Conservation (phyloP, 2,329 filamentous ascomycete species). For the Colletotrichum cuscutae region DNA sequence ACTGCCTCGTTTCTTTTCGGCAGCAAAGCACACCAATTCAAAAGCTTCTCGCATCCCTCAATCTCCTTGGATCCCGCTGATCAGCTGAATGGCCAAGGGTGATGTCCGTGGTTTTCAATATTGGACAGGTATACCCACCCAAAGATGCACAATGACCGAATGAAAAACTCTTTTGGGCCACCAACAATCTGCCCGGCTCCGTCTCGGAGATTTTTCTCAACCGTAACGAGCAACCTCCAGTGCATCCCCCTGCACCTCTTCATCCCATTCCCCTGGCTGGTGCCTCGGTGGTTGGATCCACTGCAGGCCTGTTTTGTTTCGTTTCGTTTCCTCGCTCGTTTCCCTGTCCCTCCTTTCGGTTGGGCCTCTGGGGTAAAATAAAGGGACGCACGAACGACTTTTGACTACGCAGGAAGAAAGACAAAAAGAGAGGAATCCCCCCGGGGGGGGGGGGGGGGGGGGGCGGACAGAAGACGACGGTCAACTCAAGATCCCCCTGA, state of each 20-base stretch:
- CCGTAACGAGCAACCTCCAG: slow-evolving; percentile 12
- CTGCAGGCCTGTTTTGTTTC: slow-evolving; percentile 28
- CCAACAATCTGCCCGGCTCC: slow-evolving; percentile 16
- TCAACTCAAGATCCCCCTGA: slow-evolving; percentile 3
- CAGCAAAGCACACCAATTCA: background rate
- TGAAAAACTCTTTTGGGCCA: slow-evolving; percentile 25
- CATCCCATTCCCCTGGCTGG: slow-evolving; percentile 19
- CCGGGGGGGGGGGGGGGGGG: too few relatives aligned
- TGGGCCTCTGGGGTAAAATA: slow-evolving; percentile 25
- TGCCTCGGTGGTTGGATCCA: slow-evolving; percentile 16
- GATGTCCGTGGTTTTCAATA: background rate
- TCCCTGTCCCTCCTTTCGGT: slow-evolving; percentile 17
- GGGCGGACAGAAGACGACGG: background rate
- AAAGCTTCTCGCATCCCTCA: background rate
- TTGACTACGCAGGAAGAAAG: background rate
- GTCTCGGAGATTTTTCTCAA: slow-evolving; percentile 33
- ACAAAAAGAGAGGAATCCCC: background rate
- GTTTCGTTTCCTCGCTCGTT: slow-evolving; percentile 28
- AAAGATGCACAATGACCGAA: slow-evolving; percentile 24
- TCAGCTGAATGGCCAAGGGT: background rate
- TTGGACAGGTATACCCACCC: background rate
- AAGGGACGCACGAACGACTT: slow-evolving; percentile 5
- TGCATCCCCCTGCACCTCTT: slow-evolving; percentile 22
- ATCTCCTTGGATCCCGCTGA: background rate
- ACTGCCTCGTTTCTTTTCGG: background rate